Base-by-base conservation (phyloP, 306 rosid species). In the Parietaria judaica region DNA sequence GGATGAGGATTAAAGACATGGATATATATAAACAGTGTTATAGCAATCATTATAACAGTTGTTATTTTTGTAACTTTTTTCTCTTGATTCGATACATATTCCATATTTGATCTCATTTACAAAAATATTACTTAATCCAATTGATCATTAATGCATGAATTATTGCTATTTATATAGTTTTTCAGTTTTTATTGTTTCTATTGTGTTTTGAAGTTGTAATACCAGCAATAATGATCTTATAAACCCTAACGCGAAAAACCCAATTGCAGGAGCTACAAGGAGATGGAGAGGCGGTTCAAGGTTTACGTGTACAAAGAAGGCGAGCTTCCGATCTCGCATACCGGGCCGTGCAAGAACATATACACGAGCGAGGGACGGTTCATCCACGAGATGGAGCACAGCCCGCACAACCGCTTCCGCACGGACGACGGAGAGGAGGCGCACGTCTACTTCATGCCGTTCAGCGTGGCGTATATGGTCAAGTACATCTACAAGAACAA, bases 401-500 rank as follows among this genome's bases (percentile, higher is more conserved):
- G 87, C 1, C 59, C 17, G 37, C 0, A 9, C 53, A 75, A 74
- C 15, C 66, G 59, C 70, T 84, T 84, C 65, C 80, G 84, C 69
- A 87, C 95, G 45, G 47, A 8, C 60, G 81, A 82, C 64, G 81
- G 90, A 6, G 14, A 77, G 37, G 58, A 44, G 14, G 90, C 97
- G 14, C 97, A 87, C 14, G 86, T 76, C 65, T 78, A 61, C 78
- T 90, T 84, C 67, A 64, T 87, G 72, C 97, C 97, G 50, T 87
- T 90, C 61, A 90, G 97, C 52, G 94, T 90, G 36, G 80, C 95
- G 11, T 83, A 83, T 90, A 87, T 90, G 95, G 95, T 84, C n/a
- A 90, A 76, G 76, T 90, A 87, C 76, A 64, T 87, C 45, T 90
- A 87, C 64, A 62, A 78, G 23, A 70, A 74, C 6, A 47, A 16